Evolutionary conservation across 2,329 filamentous ascomycete species (phyloP).

Genomic region (Aspergillus caelatus): DNA sequence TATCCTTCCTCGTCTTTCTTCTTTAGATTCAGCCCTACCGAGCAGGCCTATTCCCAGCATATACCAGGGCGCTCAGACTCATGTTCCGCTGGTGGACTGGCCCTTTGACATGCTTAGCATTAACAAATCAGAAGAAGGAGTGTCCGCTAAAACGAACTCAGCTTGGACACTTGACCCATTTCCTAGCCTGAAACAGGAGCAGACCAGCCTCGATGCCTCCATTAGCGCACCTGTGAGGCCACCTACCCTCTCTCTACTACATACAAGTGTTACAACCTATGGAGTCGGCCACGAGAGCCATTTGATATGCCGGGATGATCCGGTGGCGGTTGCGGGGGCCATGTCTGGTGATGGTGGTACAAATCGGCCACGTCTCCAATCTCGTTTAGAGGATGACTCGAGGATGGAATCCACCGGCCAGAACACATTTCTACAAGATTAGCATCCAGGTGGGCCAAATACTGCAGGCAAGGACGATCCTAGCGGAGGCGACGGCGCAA

Average conservation of each 20-base stretch:
- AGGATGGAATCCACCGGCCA: no score
- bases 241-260: slow-evolving; percentile 37
- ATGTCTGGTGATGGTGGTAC: slow-evolving; percentile 36
- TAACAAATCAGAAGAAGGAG: slow-evolving; percentile 23
- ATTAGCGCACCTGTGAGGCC: slow-evolving; percentile 35
- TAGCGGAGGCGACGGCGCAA: no score
- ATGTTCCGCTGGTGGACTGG: slow-evolving; percentile 35
- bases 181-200: slow-evolving; percentile 29
- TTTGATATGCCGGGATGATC: slow-evolving; percentile 36
- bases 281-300: slow-evolving; percentile 35
- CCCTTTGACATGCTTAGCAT: slow-evolving; percentile 17
- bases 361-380: slow-evolving; percentile 32
- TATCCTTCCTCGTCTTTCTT: slow-evolving; percentile 35
- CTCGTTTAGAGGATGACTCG: no score
- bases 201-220: slow-evolving; percentile 31
- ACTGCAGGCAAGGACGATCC: no score
- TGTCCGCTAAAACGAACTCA: slow-evolving; percentile 37
- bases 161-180: slow-evolving; percentile 41
- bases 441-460: no score
- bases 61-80: slow-evolving; percentile 35
- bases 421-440: no score
- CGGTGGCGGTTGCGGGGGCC: slow-evolving; percentile 33
- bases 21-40: slow-evolving; percentile 38
- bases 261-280: slow-evolving; percentile 33
- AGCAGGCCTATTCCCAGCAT: slow-evolving; percentile 34